Evolutionary conservation across 805 yeast genomes (phyloP), one percentile per base, ranked within the genome.

Genomic region (Maudiozyma pseudohumilis): DNA sequence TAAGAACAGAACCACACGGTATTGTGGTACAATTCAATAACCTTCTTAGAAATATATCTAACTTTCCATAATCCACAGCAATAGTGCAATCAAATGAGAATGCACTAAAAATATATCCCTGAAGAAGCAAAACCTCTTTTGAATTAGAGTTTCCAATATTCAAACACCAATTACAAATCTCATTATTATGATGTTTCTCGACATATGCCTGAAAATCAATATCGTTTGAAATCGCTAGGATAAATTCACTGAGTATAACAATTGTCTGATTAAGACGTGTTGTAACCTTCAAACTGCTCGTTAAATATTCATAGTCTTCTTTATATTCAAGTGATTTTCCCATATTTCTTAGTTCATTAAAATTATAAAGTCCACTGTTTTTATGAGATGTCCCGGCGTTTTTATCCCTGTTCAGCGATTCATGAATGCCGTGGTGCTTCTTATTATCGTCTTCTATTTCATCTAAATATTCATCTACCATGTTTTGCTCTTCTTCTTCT

Each of bases 291-390:
- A 12, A 15, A 22, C 23, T 29, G 18, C 22, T 20, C 2, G 40
- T 34, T 24, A 64, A 35, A 37, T 62, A 64, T n/a, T 53, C 62
- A 24, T 59, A 40, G 23, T 65, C 68, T 35, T 64, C 66, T 30
- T 48, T 48, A 32, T 46, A 56, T 37, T 60, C 58, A 2, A 60
- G 41, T 12, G 50, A 49, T 18, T 53, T 52, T 3, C 73, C 73
- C 39, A 55, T 48, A 23, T 49, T 50, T 36, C 45, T 52, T 34
- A 57, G 38, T 36, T 55, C 60, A 33, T 52, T 52, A 32, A 45
- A 51, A 36, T 54, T 53, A 24, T 43, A 46, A 0, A 44, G 39
- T 9, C 15, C 39, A 22, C 10, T 11, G 6, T 17, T 18, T 6
- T 32, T 19, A 18, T 46, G 43, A n/a, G 18, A 24, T 40, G 23